These are phyloP conservation scores for Perilla frutescens DNA, from an alignment of 257 asterid species.

Conservation along the genomic window DNA sequence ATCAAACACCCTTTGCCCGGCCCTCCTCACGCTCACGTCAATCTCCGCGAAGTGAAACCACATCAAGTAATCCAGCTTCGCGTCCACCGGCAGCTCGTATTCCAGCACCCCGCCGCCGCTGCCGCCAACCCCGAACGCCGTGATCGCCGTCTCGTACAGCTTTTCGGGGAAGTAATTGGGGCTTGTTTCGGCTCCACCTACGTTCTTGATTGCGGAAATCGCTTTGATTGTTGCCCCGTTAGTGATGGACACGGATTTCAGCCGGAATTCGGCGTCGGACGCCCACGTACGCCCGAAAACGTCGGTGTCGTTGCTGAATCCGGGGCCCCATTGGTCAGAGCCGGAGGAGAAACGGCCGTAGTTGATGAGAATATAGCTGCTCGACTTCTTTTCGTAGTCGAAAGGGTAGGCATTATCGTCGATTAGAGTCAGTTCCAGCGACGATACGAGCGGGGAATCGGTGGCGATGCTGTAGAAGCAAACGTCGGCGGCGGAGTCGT, in stretches of 20 bases:
- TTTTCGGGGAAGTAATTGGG: constrained; percentile 85
- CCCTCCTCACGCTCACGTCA: constrained; percentile 73
- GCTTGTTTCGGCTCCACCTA: constrained; percentile 52
- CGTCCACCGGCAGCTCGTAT: constrained; percentile 73
- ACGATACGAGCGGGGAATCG: constrained; percentile 83
- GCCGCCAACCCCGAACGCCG: constrained; percentile 50
- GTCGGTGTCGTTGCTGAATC: constrained; percentile 86
- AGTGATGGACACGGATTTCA: constrained; percentile 23
- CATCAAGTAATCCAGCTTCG: constrained; percentile 84
- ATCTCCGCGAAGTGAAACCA: constrained; percentile 96
- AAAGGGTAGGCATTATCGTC: constrained; percentile 60
- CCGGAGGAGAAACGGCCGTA: constrained; percentile 88
- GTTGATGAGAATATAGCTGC: constrained; percentile 63
- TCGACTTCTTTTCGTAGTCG: constrained; percentile 36
- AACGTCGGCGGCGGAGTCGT: constrained; percentile 55
- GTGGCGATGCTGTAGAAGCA: constrained; percentile 98
- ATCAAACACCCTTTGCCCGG: constrained; percentile 90
- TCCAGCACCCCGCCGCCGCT: constrained; percentile 71
- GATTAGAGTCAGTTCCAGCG: constrained; percentile 62
- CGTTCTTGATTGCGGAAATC: constrained; percentile 57
- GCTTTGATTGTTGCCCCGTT: constrained; percentile 60
- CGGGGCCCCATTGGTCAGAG: constrained; percentile 93
- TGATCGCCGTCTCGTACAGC: constrained; percentile 77
- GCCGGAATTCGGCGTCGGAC: constrained; percentile 59
- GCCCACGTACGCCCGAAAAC: constrained; percentile 82